These are phyloP conservation scores for Neopestalotiopsis rosae DNA, from an alignment of 2,329 filamentous ascomycete genomes.

Conservation along the genomic window DNA sequence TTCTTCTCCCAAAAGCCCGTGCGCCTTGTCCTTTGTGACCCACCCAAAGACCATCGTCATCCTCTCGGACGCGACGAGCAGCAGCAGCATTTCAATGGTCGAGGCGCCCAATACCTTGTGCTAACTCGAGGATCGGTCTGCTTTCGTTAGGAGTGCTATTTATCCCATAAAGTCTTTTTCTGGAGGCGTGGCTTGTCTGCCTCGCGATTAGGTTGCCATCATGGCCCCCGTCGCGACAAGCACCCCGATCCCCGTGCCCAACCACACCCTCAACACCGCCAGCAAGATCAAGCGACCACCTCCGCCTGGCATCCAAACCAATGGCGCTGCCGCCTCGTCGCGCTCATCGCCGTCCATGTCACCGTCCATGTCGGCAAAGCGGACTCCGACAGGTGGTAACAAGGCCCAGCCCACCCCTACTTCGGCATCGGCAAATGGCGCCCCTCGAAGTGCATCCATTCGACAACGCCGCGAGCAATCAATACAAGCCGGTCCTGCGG, in stretches of 20 bases:
- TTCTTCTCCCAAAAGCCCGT: too few relatives aligned
- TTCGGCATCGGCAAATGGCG: constrained; percentile 45
- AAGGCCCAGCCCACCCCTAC: constrained; percentile 41
- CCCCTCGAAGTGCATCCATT: constrained; percentile 56
- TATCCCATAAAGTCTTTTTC: background rate
- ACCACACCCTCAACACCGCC: constrained; percentile 43
- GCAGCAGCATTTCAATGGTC: background rate
- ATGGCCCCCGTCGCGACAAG: constrained; percentile 64
- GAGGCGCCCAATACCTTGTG: background rate
- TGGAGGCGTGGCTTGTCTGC: background rate
- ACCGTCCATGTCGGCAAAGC: constrained; percentile 60
- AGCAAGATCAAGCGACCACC: constrained; percentile 72
- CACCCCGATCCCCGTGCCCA: constrained; percentile 26
- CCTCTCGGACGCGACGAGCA: constrained; percentile 2
- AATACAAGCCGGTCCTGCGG: constrained; percentile 44
- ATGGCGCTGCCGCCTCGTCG: constrained; percentile 60
- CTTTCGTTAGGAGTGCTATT: background rate
- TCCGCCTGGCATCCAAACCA: constrained; percentile 70
- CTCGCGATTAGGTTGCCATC: constrained; percentile 24
- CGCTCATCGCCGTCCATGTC: constrained; percentile 60
- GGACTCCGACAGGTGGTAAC: constrained; percentile 48
- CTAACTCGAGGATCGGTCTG: background rate
- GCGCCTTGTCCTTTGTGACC: constrained; percentile 8
- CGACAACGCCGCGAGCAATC: constrained; percentile 64
- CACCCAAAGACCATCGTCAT: constrained; percentile 1